phyloP scores from a whole-genome alignment of 257 asterid genomes.

The Gardenia jasminoides region DNA sequence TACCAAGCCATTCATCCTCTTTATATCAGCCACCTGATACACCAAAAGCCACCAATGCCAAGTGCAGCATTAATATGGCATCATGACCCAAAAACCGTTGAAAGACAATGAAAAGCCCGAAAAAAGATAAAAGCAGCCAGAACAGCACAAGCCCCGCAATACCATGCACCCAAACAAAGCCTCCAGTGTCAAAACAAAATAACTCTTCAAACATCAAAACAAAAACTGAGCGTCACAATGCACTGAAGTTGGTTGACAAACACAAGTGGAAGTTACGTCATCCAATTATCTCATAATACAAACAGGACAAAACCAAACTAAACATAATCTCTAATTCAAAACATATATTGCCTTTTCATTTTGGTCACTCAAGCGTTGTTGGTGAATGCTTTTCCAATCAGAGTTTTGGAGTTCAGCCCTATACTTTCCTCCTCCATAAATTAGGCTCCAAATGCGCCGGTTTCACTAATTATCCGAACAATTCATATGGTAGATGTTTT shows the following conservation, averaged over 20 bases:
- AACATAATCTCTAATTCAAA: no score
- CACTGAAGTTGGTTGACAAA: background rate
- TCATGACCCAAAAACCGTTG: background rate
- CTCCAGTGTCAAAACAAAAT: background rate
- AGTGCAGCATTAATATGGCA: background rate
- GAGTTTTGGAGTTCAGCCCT: background rate
- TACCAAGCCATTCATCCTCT: constrained; percentile 77
- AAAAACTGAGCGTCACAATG: background rate
- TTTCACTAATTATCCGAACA: background rate
- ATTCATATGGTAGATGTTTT: background rate
- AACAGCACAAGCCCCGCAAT: background rate
- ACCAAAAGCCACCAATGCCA: constrained; percentile 14
- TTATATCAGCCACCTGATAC: constrained; percentile 74
- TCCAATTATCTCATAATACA: background rate
- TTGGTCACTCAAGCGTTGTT: no score
- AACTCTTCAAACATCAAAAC: background rate
- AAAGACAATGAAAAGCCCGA: background rate
- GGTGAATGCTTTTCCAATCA: no score
- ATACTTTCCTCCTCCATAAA: background rate
- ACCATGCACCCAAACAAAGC: no score
- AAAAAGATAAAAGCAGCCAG: background rate
- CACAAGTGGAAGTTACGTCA: background rate
- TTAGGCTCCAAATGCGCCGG: background rate
- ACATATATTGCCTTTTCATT: no score
- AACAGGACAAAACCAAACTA: no score